Evolutionary conservation across 345 rosid species (phyloP).

Genomic region (Pistacia integerrima): DNA sequence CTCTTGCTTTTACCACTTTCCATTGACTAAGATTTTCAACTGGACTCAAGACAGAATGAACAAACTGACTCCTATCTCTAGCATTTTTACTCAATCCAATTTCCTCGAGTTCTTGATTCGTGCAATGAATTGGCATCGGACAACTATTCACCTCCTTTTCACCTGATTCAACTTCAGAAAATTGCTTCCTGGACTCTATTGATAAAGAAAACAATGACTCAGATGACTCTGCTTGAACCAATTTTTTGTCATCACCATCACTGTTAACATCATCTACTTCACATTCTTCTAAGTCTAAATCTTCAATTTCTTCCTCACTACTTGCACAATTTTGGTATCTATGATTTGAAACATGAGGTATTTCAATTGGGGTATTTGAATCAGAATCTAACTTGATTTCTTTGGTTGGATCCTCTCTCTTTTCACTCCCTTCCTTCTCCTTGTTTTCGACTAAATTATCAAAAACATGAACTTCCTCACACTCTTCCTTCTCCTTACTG

Average conservation of each 20-base stretch:
- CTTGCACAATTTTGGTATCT: slow-evolving; percentile 32
- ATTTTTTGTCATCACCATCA: slow-evolving; percentile 5
- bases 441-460: slow-evolving; percentile 11
- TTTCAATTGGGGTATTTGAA: slow-evolving; percentile 13
- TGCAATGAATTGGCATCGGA: slow-evolving; percentile 23
- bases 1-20: slow-evolving; percentile 44
- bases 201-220: slow-evolving; percentile 69
- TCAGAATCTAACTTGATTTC: slow-evolving; percentile 19
- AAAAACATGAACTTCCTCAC: slow-evolving; percentile 16
- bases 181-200: slow-evolving; percentile 51
- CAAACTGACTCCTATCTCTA: slow-evolving; percentile 31
- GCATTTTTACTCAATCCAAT: slow-evolving; percentile 20
- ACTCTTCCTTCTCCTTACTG: slow-evolving; percentile 14
- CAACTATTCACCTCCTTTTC: slow-evolving; percentile 52
- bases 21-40: slow-evolving; percentile 48
- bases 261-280: slow-evolving; percentile 14
- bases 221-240: slow-evolving; percentile 50
- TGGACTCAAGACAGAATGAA: slow-evolving; percentile 51
- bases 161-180: slow-evolving; percentile 25
- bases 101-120: slow-evolving; percentile 24
- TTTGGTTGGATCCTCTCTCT: slow-evolving; percentile 18
- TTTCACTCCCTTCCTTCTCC: slow-evolving; percentile 21
- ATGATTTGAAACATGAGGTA: slow-evolving; percentile 21
- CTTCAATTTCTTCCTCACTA: slow-evolving; percentile 30
- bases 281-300: slow-evolving; percentile 16